A percentile compares a stretch with the other conserved stretches of the same genome.
These are phyloP conservation scores for Cyphellophora attinorum DNA, from an alignment of 2,329 filamentous ascomycete genomes.

Conservation along the genomic window DNA sequence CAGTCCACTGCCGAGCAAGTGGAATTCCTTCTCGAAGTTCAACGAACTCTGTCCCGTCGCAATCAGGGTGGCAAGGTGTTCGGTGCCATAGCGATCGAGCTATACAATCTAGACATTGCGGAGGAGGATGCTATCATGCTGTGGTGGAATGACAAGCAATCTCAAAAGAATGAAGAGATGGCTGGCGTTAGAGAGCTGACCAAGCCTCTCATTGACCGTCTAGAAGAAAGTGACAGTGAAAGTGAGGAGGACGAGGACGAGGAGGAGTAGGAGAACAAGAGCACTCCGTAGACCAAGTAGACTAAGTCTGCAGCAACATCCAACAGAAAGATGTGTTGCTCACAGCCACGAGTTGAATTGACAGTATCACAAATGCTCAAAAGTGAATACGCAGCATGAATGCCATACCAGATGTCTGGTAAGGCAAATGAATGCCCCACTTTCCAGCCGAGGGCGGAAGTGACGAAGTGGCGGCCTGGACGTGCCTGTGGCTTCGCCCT, in stretches of 20 bases:
- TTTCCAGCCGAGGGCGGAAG: no score
- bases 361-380: no score
- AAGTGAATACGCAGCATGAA: no score
- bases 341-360: no score
- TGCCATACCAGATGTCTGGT: no score
- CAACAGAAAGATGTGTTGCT: no score
- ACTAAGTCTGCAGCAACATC: no score
- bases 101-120: conserved; percentile 75
- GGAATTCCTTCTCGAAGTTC: conserved; percentile 72
- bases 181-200: conserved; percentile 62
- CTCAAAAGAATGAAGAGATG: conserved; percentile 60
- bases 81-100: conserved; percentile 68
- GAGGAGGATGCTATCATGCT: conserved; percentile 80
- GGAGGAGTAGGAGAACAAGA: conserved; percentile 48
- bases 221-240: conserved; percentile 66
- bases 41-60: conserved; percentile 64
- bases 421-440: no score
- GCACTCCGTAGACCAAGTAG: no score
- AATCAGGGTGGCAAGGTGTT: conserved; percentile 59
- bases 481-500: no score
- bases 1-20: conserved; percentile 59
- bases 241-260: conserved; percentile 55
- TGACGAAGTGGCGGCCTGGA: no score
- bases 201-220: conserved; percentile 70
- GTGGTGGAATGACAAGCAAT: conserved; percentile 77